Evolutionary conservation across 2,329 filamentous ascomycete genomes (phyloP).

Genomic region (Amesomyces nigricolor): DNA sequence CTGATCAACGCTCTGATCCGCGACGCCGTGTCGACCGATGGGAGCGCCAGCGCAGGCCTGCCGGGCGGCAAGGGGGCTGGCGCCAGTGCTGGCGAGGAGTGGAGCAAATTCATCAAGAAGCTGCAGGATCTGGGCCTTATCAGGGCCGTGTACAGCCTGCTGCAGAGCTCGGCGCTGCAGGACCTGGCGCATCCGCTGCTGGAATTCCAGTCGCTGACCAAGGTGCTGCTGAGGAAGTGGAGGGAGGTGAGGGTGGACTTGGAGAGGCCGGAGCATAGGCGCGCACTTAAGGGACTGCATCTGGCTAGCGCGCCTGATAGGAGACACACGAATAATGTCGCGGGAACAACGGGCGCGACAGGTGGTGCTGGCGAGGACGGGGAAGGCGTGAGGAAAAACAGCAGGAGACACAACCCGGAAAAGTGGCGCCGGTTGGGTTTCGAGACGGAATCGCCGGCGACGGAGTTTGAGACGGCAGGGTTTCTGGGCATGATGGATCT

Average conservation of each 20-base stretch:
- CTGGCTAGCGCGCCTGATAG: constrained; percentile 71
- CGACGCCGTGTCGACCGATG: constrained; percentile 76
- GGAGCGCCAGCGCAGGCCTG: constrained; percentile 32
- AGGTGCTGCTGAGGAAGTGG: constrained; percentile 83
- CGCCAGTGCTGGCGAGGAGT: constrained; percentile 57
- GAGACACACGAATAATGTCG: constrained; percentile 35
- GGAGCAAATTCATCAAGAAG: constrained; percentile 91
- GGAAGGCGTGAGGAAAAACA: constrained; percentile 50
- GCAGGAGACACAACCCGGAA: constrained; percentile 71
- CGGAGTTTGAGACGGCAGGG: constrained; percentile 79
- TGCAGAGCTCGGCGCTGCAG: constrained; percentile 89
- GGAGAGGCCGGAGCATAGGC: constrained; percentile 80
- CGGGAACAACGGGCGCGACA: constrained; percentile 22
- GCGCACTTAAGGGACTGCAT: constrained; percentile 80
- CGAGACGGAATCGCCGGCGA: constrained; percentile 77
- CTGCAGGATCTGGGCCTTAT: constrained; percentile 91
- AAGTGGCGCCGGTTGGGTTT: constrained; percentile 94
- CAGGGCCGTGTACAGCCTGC: constrained; percentile 82
- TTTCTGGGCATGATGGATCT: constrained; percentile 97
- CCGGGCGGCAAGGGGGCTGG: constrained; percentile 31
- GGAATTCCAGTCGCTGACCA: constrained; percentile 90
- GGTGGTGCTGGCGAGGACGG: constrained; percentile 29
- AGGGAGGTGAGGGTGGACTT: constrained; percentile 76
- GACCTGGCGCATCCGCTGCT: constrained; percentile 84
- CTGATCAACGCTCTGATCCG: constrained; percentile 92